Evolutionary conservation across 345 rosid genomes (phyloP).

Genomic region (Brassica rapa): DNA sequence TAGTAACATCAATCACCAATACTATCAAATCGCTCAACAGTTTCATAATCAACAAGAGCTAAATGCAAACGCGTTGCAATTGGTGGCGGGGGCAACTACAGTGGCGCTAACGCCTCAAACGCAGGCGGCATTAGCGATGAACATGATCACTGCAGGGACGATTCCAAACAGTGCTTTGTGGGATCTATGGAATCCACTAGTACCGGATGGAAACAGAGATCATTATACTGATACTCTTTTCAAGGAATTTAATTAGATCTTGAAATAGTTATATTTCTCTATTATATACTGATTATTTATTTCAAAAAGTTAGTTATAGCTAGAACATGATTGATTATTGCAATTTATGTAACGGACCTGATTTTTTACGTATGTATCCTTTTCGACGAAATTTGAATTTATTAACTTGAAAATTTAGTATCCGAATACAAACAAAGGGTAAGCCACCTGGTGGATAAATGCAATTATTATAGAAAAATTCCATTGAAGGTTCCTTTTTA

Average conservation of each 20-base stretch:
- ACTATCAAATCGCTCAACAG: slow-evolving; percentile 46
- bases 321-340: slow-evolving; percentile 22
- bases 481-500: no score
- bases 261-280: slow-evolving; percentile 4
- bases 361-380: slow-evolving; percentile 1
- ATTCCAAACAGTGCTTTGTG: slow-evolving; percentile 55
- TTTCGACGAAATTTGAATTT: no score
- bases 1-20: slow-evolving; percentile 44
- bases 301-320: slow-evolving; percentile 16
- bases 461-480: no score
- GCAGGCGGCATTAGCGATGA: slow-evolving; percentile 48
- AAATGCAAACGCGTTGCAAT: slow-evolving; percentile 44
- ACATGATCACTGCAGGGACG: slow-evolving; percentile 45
- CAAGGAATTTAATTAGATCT: slow-evolving; percentile 47
- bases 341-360: slow-evolving; percentile 32
- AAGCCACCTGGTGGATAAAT: no score
- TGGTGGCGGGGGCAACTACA: slow-evolving; percentile 39
- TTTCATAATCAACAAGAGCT: slow-evolving; percentile 46
- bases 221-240: slow-evolving; percentile 52
- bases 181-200: slow-evolving; percentile 81
- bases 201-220: slow-evolving; percentile 61
- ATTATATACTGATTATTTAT: neutral
- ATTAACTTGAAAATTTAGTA: no score
- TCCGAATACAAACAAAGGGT: no score
- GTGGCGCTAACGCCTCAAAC: slow-evolving; percentile 39